Base-by-base conservation (phyloP, 768 basidiomycete genomes). In the Infundibulicybe gibba region DNA sequence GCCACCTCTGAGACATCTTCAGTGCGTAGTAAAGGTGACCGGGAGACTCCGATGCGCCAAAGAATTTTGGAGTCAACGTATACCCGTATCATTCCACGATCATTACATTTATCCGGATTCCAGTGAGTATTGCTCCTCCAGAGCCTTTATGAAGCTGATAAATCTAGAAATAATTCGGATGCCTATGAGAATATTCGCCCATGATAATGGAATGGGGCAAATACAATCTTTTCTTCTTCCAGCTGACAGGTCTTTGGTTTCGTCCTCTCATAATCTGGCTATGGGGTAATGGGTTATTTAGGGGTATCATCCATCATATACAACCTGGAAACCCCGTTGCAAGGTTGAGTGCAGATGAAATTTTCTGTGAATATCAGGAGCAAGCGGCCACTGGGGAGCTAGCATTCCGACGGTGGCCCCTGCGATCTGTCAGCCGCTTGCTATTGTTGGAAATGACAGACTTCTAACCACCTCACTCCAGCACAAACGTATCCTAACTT, bases 351-450 rank as follows among this genome's bases (percentile, higher is more conserved):
- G 85, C 83, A 1, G 72, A 90, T 51, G 34, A 58, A 8, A 76
- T 87, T 32, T 87, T 91, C 53, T 49, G 62, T 41, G 60, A 76
- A 17, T 92, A 90, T 61, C 89, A 92, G 60, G 58, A 66, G 21
- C 76, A 89, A 55, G 88, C 86, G 8, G 60, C 63, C 10, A 55
- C 67, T 1, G 83, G 83, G 11, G 61, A 59, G 17, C 59, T 92
- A 34, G 68, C 64, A 30, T 88, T 92, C 61, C 75, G 83, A 43
- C 72, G 89, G 48, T 89, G 83, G 76, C 87, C 88, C 6, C 58
- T 90, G 54, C 71, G 79, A 70, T 68, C 67, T 49, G 89, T 90
- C 54, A 65, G 81, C 48, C 42, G 46, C 32, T 30, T 21, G 21
- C 39, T 41, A 14, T 25, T 39, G 5, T 19, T 33, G 8, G 11